Evolutionary conservation across 148 eudicot species (phyloP), one percentile per base, ranked within the genome.

Genomic region (Chenopodium quinoa): DNA sequence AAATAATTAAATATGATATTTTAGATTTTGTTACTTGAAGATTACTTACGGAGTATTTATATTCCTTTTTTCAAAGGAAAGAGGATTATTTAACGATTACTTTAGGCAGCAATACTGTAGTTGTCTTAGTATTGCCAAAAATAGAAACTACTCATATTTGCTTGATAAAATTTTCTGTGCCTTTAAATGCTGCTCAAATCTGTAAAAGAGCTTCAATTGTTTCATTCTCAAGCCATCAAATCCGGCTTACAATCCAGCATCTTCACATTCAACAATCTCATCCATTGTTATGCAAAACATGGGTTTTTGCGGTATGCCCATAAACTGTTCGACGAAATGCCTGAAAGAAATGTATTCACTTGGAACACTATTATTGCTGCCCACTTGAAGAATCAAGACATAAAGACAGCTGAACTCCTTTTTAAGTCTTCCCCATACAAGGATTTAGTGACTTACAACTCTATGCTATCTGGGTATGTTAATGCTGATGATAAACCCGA

Each of bases 331-430:
- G 98, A 90, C n/a, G 93, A 91, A 90, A 90, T 94, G 93, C 92
- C 93, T 78, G 82, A 85, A 65, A 86, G 93, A 83, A 94, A 94
- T 79, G 93, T 91, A 3, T 94, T 83, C 86, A 79, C 97, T 81
- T 94, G 97, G 98, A 94, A 94, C 80, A 87, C 97, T n/a, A 88
- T 91, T 4, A 89, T 94, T 64, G 87, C 89, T 82, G 93, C 97
- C 60, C 81, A 89, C 83, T 75, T 93, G 70, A 88, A 84, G 79
- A 81, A 84, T 80, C 78, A 73, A 0, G 89, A 89, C 82, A 56
- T 91, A 65, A 11, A 70, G 1, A 80, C 82, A 52, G 95, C 95
- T 20, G 88, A 88, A 74, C 9, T 34, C 13, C 86, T 93, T 22
- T 94, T 94, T 48, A 75, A 80, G 47, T 79, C 89, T 44, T 87